Percentiles rank a stretch among this genome's conserved stretches.
Evolutionary conservation across 2,329 filamentous ascomycete species (phyloP).

Genomic region (Alternaria atra): DNA sequence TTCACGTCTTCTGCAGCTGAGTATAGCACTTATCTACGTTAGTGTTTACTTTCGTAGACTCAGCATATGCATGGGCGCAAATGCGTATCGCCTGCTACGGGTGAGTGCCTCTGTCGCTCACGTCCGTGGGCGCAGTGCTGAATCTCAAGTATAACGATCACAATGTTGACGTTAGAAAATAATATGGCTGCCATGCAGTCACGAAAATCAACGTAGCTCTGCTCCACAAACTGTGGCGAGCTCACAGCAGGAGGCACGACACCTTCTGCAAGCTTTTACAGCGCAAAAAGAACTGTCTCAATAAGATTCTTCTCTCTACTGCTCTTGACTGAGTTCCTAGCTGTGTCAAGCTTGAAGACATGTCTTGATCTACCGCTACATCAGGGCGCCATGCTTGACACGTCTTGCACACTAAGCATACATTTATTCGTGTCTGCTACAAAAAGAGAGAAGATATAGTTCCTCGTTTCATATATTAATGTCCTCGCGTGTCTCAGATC

Average conservation of each 20-base stretch:
- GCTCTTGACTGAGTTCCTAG: too few relatives aligned
- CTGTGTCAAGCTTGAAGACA: not conserved
- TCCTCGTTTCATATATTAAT: not conserved
- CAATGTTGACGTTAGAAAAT: too few relatives aligned
- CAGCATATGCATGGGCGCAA: not conserved
- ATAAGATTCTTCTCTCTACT: not conserved
- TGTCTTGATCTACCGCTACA: not conserved
- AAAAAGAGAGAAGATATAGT: not conserved
- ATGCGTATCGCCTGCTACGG: not conserved
- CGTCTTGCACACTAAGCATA: not conserved
- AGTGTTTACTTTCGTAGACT: not conserved
- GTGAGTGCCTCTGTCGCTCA: not conserved
- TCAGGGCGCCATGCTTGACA: not conserved
- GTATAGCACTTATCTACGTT: not conserved
- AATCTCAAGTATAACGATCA: not conserved
- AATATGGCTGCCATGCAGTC: too few relatives aligned
- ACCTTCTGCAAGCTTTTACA: not conserved
- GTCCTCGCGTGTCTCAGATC: not conserved
- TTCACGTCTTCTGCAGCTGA: too few relatives aligned
- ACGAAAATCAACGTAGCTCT: too few relatives aligned
- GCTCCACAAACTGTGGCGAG: too few relatives aligned
- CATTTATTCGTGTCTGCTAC: not conserved
- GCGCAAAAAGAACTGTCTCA: not conserved
- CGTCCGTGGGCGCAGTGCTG: not conserved
- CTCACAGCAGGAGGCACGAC: not conserved